Percentiles rank a stretch among this genome's conserved stretches.
These are phyloP conservation scores for Monosporascus sp. DNA, from an alignment of 2,329 filamentous ascomycete genomes.

Conservation along the genomic window DNA sequence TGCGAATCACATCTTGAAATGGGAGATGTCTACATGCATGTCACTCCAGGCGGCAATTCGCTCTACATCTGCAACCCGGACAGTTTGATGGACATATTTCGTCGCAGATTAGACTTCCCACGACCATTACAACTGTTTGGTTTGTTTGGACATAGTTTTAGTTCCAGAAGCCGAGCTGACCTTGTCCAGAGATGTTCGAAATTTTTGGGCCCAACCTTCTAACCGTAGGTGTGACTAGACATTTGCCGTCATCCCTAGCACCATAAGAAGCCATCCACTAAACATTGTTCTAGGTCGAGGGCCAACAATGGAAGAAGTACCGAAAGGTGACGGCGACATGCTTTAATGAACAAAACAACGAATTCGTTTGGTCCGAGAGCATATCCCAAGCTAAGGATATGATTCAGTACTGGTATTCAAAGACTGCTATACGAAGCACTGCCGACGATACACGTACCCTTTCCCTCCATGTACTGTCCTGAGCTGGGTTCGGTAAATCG, in stretches of 20 bases:
- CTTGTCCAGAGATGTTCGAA: slow-evolving; percentile 7
- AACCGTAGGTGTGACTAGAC: slow-evolving; percentile 2
- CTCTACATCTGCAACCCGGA: slow-evolving; percentile 13
- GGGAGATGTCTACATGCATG: slow-evolving; percentile 13
- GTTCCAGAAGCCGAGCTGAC: not conserved
- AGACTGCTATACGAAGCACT: slow-evolving; percentile 9
- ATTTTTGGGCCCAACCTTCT: slow-evolving; percentile 17
- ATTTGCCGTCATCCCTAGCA: not conserved
- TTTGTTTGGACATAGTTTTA: not conserved
- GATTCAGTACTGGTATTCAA: slow-evolving; percentile 21
- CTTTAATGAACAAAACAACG: slow-evolving; percentile 26
- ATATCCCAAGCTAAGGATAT: slow-evolving; percentile 19
- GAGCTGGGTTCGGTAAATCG: slow-evolving; percentile 25
- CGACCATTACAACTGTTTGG: slow-evolving; percentile 1
- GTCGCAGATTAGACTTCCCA: slow-evolving; percentile 10
- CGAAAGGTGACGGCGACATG: slow-evolving; percentile 19
- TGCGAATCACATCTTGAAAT: slow-evolving; percentile 14
- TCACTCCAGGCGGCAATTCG: slow-evolving; percentile 13
- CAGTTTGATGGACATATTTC: slow-evolving; percentile 7
- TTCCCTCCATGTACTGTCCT: slow-evolving; percentile 22
- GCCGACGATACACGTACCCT: slow-evolving; percentile 23
- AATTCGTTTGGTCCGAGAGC: slow-evolving; percentile 23
- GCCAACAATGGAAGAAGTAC: slow-evolving; percentile 15
- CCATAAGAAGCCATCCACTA: not conserved
- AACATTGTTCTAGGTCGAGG: slow-evolving; percentile 8